A percentile compares a stretch with the other conserved stretches of the same genome.
These are phyloP conservation scores for Suillus sp. DNA, from an alignment of 768 basidiomycete genomes.

Conservation along the genomic window DNA sequence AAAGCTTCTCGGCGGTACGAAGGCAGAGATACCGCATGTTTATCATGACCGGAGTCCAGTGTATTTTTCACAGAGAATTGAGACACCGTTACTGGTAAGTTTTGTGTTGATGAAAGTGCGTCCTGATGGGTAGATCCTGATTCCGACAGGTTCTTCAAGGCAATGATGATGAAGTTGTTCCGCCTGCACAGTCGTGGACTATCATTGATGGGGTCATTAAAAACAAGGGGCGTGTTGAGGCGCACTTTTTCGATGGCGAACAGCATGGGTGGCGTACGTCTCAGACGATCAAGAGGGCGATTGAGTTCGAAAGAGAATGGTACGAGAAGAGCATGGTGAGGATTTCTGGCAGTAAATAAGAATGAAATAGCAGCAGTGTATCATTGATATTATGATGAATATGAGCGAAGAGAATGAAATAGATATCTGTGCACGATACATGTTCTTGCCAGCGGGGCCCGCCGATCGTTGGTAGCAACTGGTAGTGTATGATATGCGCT, in stretches of 20 bases:
- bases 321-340: slow-evolving; percentile 29
- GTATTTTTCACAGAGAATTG: slow-evolving; percentile 61
- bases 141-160: slow-evolving; percentile 67
- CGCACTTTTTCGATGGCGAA: slow-evolving; percentile 45
- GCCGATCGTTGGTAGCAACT: not conserved
- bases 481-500: not conserved
- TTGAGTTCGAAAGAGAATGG: slow-evolving; percentile 38
- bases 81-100: slow-evolving; percentile 61
- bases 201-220: slow-evolving; percentile 3
- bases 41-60: slow-evolving; percentile 66
- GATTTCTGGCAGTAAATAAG: not conserved
- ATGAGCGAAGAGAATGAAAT: not conserved
- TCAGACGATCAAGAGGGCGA: slow-evolving; percentile 37
- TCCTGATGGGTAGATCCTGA: slow-evolving; percentile 13
- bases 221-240: slow-evolving; percentile 29
- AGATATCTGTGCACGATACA: not conserved
- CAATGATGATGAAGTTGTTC: slow-evolving; percentile 62
- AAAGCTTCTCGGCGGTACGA: slow-evolving; percentile 64
- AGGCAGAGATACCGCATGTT: slow-evolving; percentile 53
- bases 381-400: not conserved
- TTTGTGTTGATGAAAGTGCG: slow-evolving; percentile 35
- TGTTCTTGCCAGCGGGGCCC: not conserved
- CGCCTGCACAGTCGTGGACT: slow-evolving; percentile 55
- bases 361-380: not conserved
- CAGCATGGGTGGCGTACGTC: slow-evolving; percentile 44